Evolutionary conservation across 2,329 filamentous ascomycete genomes (phyloP).

Genomic region (Apiospora koreana): DNA sequence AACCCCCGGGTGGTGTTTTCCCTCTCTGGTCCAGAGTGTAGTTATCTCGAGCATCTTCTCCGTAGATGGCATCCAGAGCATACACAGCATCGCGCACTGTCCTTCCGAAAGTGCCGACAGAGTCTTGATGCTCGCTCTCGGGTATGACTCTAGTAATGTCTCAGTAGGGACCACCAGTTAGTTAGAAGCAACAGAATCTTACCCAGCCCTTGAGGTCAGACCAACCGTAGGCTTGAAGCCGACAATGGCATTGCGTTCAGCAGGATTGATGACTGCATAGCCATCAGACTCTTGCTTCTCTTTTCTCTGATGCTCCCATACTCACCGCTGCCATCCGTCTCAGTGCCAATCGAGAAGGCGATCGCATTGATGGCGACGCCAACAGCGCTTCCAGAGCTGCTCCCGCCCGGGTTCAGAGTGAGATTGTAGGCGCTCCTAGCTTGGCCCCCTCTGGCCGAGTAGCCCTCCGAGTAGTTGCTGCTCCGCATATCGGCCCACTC

Average conservation of each 20-base stretch:
- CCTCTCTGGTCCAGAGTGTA: slow-evolving; percentile 61
- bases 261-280: slow-evolving; percentile 63
- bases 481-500: slow-evolving; percentile 77
- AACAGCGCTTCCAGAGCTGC: slow-evolving; percentile 65
- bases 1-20: slow-evolving; percentile 56
- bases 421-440: slow-evolving; percentile 68
- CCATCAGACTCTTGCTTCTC: background rate
- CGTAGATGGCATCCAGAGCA: slow-evolving; percentile 68
- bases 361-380: slow-evolving; percentile 65
- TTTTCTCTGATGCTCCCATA: background rate
- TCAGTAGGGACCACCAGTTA: too few species aligned
- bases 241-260: slow-evolving; percentile 67
- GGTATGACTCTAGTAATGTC: slow-evolving; percentile 52
- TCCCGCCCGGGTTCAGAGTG: slow-evolving; percentile 67
- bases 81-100: slow-evolving; percentile 70
- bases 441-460: slow-evolving; percentile 65
- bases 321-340: slow-evolving; percentile 67
- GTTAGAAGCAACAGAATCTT: slow-evolving; percentile 26
- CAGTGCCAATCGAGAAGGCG: slow-evolving; percentile 69
- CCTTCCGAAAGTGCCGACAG: slow-evolving; percentile 66
- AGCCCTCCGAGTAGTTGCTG: slow-evolving; percentile 67
- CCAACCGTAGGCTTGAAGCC: slow-evolving; percentile 79
- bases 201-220: slow-evolving; percentile 58
- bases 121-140: slow-evolving; percentile 68
- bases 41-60: slow-evolving; percentile 63